Evolutionary conservation across 2,329 filamentous ascomycete genomes (phyloP).

Genomic region (Myriosclerotinia duriaeana): DNA sequence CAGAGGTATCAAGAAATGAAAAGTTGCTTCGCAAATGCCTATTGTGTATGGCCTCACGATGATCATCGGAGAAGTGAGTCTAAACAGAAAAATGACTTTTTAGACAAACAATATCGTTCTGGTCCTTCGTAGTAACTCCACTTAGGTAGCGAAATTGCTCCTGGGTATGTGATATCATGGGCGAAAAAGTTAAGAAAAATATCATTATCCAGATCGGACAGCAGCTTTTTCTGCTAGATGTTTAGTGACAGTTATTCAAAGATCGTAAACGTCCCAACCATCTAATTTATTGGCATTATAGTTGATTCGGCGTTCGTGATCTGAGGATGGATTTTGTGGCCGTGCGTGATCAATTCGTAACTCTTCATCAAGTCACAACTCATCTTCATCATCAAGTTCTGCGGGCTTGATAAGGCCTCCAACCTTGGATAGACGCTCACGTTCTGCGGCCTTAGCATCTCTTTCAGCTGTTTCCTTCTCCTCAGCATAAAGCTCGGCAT

Average conservation of each 20-base stretch:
- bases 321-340: slow-evolving; percentile 22
- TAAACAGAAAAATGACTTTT: slow-evolving; percentile 38
- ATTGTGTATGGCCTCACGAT: slow-evolving; percentile 36
- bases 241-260: slow-evolving; percentile 43
- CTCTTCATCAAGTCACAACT: slow-evolving; percentile 79
- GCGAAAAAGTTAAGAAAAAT: slow-evolving; percentile 27
- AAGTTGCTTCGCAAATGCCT: slow-evolving; percentile 31
- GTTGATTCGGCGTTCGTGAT: slow-evolving; percentile 16
- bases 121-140: slow-evolving; percentile 34
- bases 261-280: slow-evolving; percentile 66
- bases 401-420: slow-evolving; percentile 94
- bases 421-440: slow-evolving; percentile 90
- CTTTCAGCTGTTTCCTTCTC: slow-evolving; percentile 91
- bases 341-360: slow-evolving; percentile 56
- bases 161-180: slow-evolving; percentile 27
- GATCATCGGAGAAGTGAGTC: slow-evolving; percentile 34
- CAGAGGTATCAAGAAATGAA: slow-evolving; percentile 27
- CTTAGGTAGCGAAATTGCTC: slow-evolving; percentile 31
- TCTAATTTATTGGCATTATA: slow-evolving; percentile 47
- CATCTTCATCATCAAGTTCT: slow-evolving; percentile 85
- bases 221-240: slow-evolving; percentile 19
- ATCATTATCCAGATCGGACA: slow-evolving; percentile 33
- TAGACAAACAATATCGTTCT: slow-evolving; percentile 36
- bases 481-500: slow-evolving; percentile 87
- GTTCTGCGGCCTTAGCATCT: slow-evolving; percentile 82